These are phyloP conservation scores for Dillenia suffruticosa DNA, from an alignment of 164 flowering plant genomes.

Conservation along the genomic window DNA sequence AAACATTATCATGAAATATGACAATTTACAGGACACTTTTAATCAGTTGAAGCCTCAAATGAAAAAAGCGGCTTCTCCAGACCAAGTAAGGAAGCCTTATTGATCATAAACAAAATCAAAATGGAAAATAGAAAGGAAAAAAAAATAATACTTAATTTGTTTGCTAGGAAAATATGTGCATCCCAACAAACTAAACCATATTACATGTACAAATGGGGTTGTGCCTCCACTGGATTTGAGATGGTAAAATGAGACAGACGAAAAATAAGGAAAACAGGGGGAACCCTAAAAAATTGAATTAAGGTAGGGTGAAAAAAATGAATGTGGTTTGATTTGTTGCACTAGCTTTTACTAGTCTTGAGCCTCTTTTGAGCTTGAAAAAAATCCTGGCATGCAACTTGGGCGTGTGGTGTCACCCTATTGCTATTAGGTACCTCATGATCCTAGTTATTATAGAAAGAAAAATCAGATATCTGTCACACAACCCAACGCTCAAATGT, in stretches of 20 bases:
- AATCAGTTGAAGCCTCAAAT: constrained; percentile 19
- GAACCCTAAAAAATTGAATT: constrained; percentile 24
- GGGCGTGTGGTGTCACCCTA: constrained; percentile 31
- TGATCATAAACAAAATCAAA: not conserved
- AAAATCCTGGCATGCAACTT: constrained; percentile 37
- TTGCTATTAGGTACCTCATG: constrained; percentile 34
- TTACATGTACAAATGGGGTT: constrained; percentile 38
- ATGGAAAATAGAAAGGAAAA: constrained; percentile 10
- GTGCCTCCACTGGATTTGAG: constrained; percentile 6
- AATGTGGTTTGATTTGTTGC: constrained; percentile 4
- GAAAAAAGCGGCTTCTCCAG: constrained; percentile 40
- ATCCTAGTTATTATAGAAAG: constrained; percentile 18
- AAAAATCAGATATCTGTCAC: not conserved
- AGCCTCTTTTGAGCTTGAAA: constrained; percentile 49
- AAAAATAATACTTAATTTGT: constrained; percentile 21
- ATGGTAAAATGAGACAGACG: not conserved
- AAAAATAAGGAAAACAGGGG: not conserved
- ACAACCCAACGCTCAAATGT: not conserved
- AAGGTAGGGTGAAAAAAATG: constrained; percentile 12
- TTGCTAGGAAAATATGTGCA: constrained; percentile 19
- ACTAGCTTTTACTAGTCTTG: constrained; percentile 41
- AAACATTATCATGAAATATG: too few relatives aligned
- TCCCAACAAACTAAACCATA: constrained; percentile 20
- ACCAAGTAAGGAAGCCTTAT: constrained; percentile 31
- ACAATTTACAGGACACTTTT: too few relatives aligned